Conservation (phyloP, 257 asterid genomes). For the Forsythia suspensa region DNA sequence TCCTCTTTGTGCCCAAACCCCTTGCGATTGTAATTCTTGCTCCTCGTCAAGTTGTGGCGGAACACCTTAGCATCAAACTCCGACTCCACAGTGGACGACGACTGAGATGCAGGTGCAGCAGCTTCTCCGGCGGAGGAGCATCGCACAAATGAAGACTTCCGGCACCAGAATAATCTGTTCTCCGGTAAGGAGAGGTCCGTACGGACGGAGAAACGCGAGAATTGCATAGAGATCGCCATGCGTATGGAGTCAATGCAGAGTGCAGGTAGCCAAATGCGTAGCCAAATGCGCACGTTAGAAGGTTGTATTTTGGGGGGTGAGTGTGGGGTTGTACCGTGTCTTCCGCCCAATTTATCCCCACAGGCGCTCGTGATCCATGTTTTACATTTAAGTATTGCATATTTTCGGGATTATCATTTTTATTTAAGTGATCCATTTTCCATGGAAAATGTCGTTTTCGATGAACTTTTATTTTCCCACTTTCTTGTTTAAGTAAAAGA, state of each 20-base stretch:
- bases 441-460: no score
- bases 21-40: conserved; percentile 83
- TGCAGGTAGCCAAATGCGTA: not conserved
- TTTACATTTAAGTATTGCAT: conserved; percentile 13
- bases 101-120: conserved; percentile 46
- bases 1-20: conserved; percentile 87
- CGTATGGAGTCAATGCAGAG: not conserved
- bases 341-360: conserved; percentile 25
- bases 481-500: no score
- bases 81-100: conserved; percentile 36
- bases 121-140: conserved; percentile 65
- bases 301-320: not conserved
- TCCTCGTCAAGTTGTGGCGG: conserved; percentile 84
- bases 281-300: not conserved
- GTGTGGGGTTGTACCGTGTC: not conserved
- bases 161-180: conserved; percentile 36
- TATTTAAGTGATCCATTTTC: no score
- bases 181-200: conserved; percentile 61
- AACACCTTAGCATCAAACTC: conserved; percentile 83
- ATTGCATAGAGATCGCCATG: conserved; percentile 83
- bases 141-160: conserved; percentile 53
- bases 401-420: not conserved
- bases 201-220: conserved; percentile 52
- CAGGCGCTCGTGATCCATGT: conserved; percentile 24
- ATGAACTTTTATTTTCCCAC: no score